phyloP scores from a whole-genome alignment of 2,329 filamentous ascomycete genomes.

The Raffaelea deltoideospora region DNA sequence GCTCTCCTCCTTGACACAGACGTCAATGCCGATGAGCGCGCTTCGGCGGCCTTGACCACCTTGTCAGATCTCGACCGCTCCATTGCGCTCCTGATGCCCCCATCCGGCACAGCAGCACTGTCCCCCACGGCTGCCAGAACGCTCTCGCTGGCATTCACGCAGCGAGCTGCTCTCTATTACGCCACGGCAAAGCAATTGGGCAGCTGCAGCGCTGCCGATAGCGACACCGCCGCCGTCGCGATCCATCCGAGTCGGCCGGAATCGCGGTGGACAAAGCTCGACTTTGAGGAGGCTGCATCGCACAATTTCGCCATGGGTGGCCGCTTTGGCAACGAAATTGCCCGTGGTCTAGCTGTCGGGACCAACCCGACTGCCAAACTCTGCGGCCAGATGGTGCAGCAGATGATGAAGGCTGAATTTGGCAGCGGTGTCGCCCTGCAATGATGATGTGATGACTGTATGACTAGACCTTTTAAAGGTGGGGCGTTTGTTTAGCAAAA shows the following conservation, averaged over 20 bases:
- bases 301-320: conserved; percentile 49
- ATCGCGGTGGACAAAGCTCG: conserved; percentile 31
- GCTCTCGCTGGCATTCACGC: conserved; percentile 55
- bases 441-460: too few relatives aligned
- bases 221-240: neutral
- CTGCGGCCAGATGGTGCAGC: conserved; percentile 52
- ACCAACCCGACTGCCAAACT: conserved; percentile 55
- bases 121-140: conserved; percentile 51
- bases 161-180: conserved; percentile 51
- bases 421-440: conserved; percentile 23
- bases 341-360: conserved; percentile 46
- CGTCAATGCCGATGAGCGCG: conserved; percentile 14
- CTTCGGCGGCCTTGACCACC: conserved; percentile 14
- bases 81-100: conserved; percentile 42
- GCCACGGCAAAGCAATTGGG: conserved; percentile 33
- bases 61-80: conserved; percentile 41
- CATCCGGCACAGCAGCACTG: conserved; percentile 34
- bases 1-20: conserved; percentile 21
- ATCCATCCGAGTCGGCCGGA: conserved; percentile 17
- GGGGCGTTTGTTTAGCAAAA: too few relatives aligned
- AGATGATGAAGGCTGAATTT: conserved; percentile 56
- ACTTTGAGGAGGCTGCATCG: conserved; percentile 48
- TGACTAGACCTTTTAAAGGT: too few relatives aligned
- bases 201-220: neutral
- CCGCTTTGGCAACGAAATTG: conserved; percentile 49